These are phyloP conservation scores for Angomonas deanei DNA, from an alignment of 208 protist species.

Conservation along the genomic window DNA sequence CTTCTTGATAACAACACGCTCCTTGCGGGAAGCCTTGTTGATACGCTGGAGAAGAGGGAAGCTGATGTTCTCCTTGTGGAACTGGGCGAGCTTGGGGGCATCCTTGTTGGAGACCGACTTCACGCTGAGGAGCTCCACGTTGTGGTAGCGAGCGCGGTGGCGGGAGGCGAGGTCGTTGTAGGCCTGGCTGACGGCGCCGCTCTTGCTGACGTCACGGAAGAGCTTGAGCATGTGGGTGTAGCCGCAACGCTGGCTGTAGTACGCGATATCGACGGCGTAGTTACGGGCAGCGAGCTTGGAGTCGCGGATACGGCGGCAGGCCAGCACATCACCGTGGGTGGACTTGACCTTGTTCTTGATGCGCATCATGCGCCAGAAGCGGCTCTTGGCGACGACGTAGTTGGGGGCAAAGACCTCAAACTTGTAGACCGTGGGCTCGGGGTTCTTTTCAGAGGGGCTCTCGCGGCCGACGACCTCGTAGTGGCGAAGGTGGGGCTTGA, in stretches of 20 bases:
- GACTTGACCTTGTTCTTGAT: conserved; percentile 98
- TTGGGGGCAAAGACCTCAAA: conserved; percentile 99
- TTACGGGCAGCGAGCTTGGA: conserved; percentile 97
- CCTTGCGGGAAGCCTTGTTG: conserved; percentile 68
- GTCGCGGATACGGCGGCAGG: conserved; percentile 94
- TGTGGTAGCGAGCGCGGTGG: conserved; percentile 92
- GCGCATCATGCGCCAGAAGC: conserved; percentile 99
- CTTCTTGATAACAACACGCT: conserved; percentile 80
- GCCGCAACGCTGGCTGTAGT: conserved; percentile 97
- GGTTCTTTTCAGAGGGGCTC: conserved; percentile 88
- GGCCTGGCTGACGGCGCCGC: conserved; percentile 95
- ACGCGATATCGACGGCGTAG: conserved; percentile 98
- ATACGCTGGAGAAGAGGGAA: conserved; percentile 95
- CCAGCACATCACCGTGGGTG: conserved; percentile 95
- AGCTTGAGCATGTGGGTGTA: conserved; percentile 99
- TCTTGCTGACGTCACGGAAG: conserved; percentile 96
- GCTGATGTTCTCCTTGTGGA: conserved; percentile 87
- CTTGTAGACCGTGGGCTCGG: conserved; percentile 95
- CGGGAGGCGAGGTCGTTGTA: conserved; percentile 97
- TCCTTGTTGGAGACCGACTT: conserved; percentile 87
- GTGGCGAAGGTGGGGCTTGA: conserved; percentile 84
- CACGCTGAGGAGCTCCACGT: conserved; percentile 96
- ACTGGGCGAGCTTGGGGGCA: conserved; percentile 85
- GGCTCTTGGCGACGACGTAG: conserved; percentile 96
- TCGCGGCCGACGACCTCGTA: conserved; percentile 95